phyloP scores from a whole-genome alignment of 805 yeast species.

The Saturnispora halmiae region DNA sequence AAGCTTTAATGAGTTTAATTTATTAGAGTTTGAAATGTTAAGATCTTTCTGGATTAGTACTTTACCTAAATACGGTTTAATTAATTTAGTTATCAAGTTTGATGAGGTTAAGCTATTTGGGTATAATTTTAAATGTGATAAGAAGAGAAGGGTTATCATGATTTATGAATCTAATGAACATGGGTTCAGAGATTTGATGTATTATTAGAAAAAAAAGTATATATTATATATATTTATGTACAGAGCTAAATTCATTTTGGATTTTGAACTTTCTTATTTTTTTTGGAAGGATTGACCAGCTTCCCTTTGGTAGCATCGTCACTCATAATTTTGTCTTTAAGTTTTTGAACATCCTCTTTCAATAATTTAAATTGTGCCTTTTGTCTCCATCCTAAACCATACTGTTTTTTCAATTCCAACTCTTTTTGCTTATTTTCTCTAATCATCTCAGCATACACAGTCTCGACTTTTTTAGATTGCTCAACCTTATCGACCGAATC shows the following conservation, averaged over 20 bases:
- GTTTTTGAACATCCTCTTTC: constrained; percentile 34
- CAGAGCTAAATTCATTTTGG: too few relatives aligned
- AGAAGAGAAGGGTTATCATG: constrained; percentile 15
- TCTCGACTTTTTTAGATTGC: constrained; percentile 30
- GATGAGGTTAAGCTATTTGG: constrained; percentile 19
- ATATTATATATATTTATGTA: too few relatives aligned
- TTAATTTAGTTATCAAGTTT: constrained; percentile 9
- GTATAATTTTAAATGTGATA: constrained; percentile 19
- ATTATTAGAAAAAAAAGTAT: constrained; percentile 14
- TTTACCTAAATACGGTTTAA: constrained; percentile 10
- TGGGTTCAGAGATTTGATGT: constrained; percentile 21
- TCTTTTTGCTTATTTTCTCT: constrained; percentile 48
- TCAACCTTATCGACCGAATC: constrained; percentile 72
- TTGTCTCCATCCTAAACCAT: constrained; percentile 52
- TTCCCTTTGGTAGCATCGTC: too few relatives aligned
- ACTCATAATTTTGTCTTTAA: constrained; percentile 16
- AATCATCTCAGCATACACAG: constrained; percentile 24
- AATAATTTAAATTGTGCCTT: constrained; percentile 38
- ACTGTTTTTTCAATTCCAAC: constrained; percentile 44
- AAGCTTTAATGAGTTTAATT: constrained; percentile 18
- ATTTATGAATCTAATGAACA: constrained; percentile 15
- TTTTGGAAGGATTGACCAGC: too few relatives aligned
- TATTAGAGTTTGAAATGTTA: constrained; percentile 15
- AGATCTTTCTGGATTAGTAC: constrained; percentile 21
- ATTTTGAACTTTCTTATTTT: background rate